phyloP scores from a whole-genome alignment of 2,329 filamentous ascomycete species.

The Trichoderma oligosporum region DNA sequence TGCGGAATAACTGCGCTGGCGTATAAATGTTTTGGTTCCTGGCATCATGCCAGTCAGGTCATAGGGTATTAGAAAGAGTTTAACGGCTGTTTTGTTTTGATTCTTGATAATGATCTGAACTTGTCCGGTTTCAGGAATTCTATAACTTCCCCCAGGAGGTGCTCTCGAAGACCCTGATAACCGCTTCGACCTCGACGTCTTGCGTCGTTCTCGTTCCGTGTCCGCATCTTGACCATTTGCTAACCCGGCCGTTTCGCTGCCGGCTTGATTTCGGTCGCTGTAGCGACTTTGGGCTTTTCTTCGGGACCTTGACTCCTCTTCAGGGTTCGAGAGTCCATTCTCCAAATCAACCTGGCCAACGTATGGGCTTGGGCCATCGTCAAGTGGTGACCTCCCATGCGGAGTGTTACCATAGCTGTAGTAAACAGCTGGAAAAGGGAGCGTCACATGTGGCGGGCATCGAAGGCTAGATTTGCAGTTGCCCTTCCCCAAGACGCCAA shows the following conservation, averaged over 20 bases:
- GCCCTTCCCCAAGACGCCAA: conserved; percentile 85
- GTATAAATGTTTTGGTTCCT: conserved; percentile 91
- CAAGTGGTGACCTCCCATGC: conserved; percentile 58
- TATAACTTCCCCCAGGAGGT: conserved; percentile 83
- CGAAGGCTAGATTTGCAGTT: conserved; percentile 81
- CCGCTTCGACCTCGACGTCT: conserved; percentile 44
- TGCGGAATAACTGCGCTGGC: conserved; percentile 88
- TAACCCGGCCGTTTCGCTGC: not conserved
- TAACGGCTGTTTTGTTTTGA: conserved; percentile 96
- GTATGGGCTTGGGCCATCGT: conserved; percentile 92
- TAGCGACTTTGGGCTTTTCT: conserved; percentile 48
- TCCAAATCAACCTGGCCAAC: conserved; percentile 91
- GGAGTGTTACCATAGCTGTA: conserved; percentile 80
- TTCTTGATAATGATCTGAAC: conserved; percentile 98
- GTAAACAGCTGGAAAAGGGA: conserved; percentile 92
- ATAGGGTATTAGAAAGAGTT: conserved; percentile 90
- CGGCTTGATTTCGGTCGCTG: conserved; percentile 36
- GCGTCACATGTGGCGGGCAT: conserved; percentile 84
- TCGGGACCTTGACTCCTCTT: conserved; percentile 45
- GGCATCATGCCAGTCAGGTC: conserved; percentile 89
- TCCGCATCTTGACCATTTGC: conserved; percentile 23
- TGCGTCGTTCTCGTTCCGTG: conserved; percentile 25
- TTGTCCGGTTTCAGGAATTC: conserved; percentile 90
- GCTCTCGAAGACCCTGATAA: conserved; percentile 51
- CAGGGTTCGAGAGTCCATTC: conserved; percentile 61